phyloP scores from a whole-genome alignment of 1,284 basidiomycete genomes.

The Naganishia liquefaciens region DNA sequence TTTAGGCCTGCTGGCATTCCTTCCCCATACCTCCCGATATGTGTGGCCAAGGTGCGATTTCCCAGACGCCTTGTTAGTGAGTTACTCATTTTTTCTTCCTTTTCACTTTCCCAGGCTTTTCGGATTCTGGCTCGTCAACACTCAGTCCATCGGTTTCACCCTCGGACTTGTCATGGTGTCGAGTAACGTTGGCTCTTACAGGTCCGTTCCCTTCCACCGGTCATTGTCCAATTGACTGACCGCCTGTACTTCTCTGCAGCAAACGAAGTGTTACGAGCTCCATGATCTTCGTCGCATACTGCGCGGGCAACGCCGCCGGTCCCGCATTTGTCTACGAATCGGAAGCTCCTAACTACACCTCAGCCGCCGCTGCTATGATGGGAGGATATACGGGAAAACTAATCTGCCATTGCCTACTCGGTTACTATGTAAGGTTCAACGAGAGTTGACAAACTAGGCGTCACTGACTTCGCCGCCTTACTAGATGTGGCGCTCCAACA shows the following conservation, averaged over 20 bases:
- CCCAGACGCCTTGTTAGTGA: no score
- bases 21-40: conserved; percentile 43
- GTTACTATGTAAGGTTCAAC: conserved; percentile 36
- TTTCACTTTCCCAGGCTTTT: conserved; percentile 35
- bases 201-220: neutral
- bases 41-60: conserved; percentile 37
- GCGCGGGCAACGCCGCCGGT: conserved; percentile 42
- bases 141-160: conserved; percentile 48
- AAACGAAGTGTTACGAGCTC: conserved; percentile 45
- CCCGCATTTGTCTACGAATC: conserved; percentile 40
- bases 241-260: conserved; percentile 23
- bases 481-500: conserved; percentile 45
- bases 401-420: conserved; percentile 37
- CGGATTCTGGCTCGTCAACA: conserved; percentile 47
- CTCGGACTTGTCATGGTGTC: conserved; percentile 51
- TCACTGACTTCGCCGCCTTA: neutral
- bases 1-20: conserved; percentile 47
- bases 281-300: conserved; percentile 46
- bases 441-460: conserved; percentile 10
- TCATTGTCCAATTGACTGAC: neutral
- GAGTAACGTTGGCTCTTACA: conserved; percentile 45
- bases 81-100: no score
- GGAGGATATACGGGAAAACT: conserved; percentile 42
- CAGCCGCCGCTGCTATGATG: conserved; percentile 48
- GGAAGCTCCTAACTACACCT: conserved; percentile 47